Evolutionary conservation across 2,329 filamentous ascomycete genomes (phyloP).

Genomic region (Xylaria arbuscula): DNA sequence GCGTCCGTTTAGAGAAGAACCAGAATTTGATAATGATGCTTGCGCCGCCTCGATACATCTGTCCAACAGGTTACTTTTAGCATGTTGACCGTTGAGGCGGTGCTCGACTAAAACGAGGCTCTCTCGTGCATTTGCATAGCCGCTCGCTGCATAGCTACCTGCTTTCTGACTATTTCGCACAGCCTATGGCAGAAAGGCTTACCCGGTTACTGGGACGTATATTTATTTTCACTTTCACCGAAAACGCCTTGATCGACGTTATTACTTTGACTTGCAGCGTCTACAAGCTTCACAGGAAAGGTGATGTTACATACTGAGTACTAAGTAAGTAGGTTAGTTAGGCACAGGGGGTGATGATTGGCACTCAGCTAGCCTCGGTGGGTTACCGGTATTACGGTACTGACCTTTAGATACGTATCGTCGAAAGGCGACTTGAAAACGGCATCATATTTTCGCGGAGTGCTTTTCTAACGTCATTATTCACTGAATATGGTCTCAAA

Average conservation of each 20-base stretch:
- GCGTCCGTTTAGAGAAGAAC: background rate
- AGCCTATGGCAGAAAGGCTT: background rate
- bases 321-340: too few species aligned
- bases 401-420: too few species aligned
- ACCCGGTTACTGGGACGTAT: background rate
- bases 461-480: too few species aligned
- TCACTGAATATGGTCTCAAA: too few species aligned
- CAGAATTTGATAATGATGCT: background rate
- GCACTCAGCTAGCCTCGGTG: too few species aligned
- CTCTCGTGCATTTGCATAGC: conserved; percentile 31
- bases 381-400: too few species aligned
- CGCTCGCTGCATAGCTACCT: conserved; percentile 24
- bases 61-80: conserved; percentile 21
- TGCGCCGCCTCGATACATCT: conserved; percentile 14
- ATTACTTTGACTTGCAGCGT: background rate
- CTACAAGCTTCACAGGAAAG: background rate
- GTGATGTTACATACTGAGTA: too few species aligned
- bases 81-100: conserved; percentile 16
- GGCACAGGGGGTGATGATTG: too few species aligned
- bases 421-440: too few species aligned
- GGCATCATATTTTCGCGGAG: too few species aligned
- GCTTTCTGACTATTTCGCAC: conserved; percentile 14
- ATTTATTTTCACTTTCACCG: conserved; percentile 22
- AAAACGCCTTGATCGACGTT: conserved; percentile 8
- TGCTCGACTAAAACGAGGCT: conserved; percentile 30